Conservation (phyloP, 2,329 filamentous ascomycete species). For the Sporothrix sp. region DNA sequence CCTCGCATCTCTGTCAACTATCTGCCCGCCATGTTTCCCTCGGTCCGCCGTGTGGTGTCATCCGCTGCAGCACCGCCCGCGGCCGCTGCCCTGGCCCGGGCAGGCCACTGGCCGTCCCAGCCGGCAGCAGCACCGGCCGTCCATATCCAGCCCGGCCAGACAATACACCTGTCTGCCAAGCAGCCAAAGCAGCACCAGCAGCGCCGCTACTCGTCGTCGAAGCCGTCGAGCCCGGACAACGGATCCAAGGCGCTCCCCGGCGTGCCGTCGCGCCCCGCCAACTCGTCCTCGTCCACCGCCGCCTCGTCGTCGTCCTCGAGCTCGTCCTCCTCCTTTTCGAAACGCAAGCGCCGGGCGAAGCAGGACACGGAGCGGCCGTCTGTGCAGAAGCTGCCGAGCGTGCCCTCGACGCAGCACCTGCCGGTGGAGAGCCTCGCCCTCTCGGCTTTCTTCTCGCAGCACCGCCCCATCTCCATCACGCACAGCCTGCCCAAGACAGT, state of each 20-base stretch:
- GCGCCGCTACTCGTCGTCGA: constrained; percentile 50
- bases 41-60: constrained; percentile 19
- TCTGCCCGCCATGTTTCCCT: constrained; percentile 18
- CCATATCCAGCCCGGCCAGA: constrained; percentile 27
- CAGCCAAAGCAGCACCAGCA: constrained; percentile 29
- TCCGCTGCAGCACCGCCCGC: constrained; percentile 9
- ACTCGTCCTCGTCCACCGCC: constrained; percentile 17
- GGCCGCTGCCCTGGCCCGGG: constrained; percentile 5
- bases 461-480: constrained; percentile 85
- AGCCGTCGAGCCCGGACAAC: constrained; percentile 52
- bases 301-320: constrained; percentile 11
- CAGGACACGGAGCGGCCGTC: constrained; percentile 29
- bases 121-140: constrained; percentile 18
- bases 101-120: neutral
- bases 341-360: constrained; percentile 51
- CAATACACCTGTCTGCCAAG: constrained; percentile 4
- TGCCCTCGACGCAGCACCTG: constrained; percentile 66
- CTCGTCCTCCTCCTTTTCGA: constrained; percentile 27
- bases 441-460: constrained; percentile 90
- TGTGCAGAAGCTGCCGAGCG: constrained; percentile 54
- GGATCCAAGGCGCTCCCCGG: constrained; percentile 42
- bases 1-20: too few relatives aligned
- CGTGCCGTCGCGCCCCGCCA: constrained; percentile 38
- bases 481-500: constrained; percentile 66
- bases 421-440: constrained; percentile 63